These are phyloP conservation scores for Cardiosporidium cionae DNA, from an alignment of 169 alveolate species.

Conservation along the genomic window DNA sequence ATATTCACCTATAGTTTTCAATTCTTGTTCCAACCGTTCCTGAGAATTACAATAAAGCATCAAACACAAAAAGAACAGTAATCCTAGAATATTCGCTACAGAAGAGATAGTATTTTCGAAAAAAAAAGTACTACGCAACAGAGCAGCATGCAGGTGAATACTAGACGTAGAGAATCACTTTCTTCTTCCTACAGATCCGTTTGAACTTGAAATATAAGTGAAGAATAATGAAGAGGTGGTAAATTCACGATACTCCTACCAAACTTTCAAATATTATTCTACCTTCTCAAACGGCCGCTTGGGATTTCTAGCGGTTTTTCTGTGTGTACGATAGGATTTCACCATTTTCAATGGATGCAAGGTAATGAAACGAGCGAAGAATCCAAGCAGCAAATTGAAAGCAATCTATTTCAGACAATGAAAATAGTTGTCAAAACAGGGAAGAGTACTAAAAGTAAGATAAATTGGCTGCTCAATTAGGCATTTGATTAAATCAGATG, in stretches of 20 bases:
- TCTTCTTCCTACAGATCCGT: neutral
- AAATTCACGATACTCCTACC: neutral
- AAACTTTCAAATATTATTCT: neutral
- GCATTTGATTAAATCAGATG: too few species aligned
- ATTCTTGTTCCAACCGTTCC: constrained; percentile 89
- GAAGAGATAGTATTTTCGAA: neutral
- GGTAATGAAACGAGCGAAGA: too few species aligned
- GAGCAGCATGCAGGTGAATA: neutral
- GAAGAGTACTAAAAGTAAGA: too few species aligned
- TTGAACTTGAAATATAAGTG: neutral
- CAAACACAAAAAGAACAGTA: neutral
- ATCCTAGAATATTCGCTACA: neutral
- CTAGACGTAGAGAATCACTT: neutral
- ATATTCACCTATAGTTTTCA: constrained; percentile 95
- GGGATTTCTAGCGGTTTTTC: constrained; percentile 54
- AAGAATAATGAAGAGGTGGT: neutral
- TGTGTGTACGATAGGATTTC: constrained; percentile 50
- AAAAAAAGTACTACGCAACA: neutral
- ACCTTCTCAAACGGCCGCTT: constrained; percentile 64
- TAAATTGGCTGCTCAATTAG: too few species aligned
- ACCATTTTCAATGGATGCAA: constrained; percentile 32
- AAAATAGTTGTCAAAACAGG: too few species aligned
- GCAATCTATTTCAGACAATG: too few species aligned
- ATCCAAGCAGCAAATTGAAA: too few species aligned
- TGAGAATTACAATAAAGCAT: constrained; percentile 4